Evolutionary conservation across 192 early-diverging fungal genomes (phyloP).

Genomic region (Lobulomyces angularis): DNA sequence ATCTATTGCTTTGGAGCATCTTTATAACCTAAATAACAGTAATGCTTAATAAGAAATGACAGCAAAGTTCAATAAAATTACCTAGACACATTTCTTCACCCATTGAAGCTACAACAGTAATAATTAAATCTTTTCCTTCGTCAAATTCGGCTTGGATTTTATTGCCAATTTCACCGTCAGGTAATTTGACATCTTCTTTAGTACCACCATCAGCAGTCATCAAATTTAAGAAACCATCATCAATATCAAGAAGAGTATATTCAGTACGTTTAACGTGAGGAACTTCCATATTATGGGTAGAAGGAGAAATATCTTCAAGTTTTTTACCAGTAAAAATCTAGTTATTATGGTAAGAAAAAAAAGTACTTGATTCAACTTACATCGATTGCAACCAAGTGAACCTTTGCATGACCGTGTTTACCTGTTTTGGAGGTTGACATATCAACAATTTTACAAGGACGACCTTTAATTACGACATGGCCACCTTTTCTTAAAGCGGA

Average conservation of each 20-base stretch:
- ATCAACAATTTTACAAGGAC: constrained; percentile 99
- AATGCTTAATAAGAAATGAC: no score
- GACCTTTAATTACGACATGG: constrained; percentile 93
- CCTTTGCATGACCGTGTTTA: constrained; percentile 99
- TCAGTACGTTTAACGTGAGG: constrained; percentile 83
- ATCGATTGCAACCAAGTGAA: constrained; percentile 83
- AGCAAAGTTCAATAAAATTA: no score
- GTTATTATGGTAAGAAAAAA: constrained; percentile 3
- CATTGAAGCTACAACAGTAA: constrained; percentile 79
- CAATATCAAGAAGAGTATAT: constrained; percentile 74
- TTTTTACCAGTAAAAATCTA: constrained; percentile 96
- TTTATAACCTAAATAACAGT: no score
- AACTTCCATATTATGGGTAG: constrained; percentile 99
- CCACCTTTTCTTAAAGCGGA: constrained; percentile 99
- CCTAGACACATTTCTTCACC: no score
- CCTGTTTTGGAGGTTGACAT: constrained; percentile 99
- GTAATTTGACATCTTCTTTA: constrained; percentile 96
- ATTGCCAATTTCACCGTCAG: constrained; percentile 68
- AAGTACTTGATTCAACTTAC: constrained; percentile 10
- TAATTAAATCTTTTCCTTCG: constrained; percentile 67
- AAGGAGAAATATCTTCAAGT: constrained; percentile 98
- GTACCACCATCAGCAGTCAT: constrained; percentile 62
- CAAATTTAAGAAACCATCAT: constrained; percentile 81
- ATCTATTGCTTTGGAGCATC: no score
- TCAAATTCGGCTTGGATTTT: constrained; percentile 62